Evolutionary conservation across 2,329 filamentous ascomycete species (phyloP), one percentile per base, ranked within the genome.

Genomic region (Fusarium virguliforme): DNA sequence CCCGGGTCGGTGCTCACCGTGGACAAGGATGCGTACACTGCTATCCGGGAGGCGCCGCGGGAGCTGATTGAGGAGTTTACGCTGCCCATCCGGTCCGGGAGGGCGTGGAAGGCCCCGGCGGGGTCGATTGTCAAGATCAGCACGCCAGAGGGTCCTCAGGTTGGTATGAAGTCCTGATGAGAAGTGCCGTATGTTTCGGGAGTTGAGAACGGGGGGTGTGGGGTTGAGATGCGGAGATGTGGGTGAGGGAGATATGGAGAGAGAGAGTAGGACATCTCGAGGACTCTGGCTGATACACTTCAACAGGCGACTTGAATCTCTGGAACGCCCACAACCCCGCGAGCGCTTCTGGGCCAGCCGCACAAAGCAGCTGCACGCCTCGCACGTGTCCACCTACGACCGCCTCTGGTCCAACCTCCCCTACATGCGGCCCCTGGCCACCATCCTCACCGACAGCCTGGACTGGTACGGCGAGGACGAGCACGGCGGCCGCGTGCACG

Each of bases 301-400:
- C 2, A 12, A 24, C 50, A 81, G 92, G 93, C 60, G 94, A 96
- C 75, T 83, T 96, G 18, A 97, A 97, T 79, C 87, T 96, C 74
- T 97, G 92, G 92, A 93, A 92, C 74, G 85, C 86, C 6, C 83
- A 90, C 69, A 94, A 96, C 79, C 91, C 0, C 88, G 92, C 13
- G 94, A 97, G 79, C 86, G 90, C 43, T 94, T 97, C 83, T 97
- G 93, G 94, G 93, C 94, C 1, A 85, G 89, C 1, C 88, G 94
- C 38, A 96, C 93, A 12, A 87, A 91, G 64, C 93, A 97, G 78
- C 86, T 97, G 18, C 92, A 97, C 74, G 88, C 90, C 13, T 90
- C 90, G 3, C 94, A 97, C 78, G 87, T 97, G 46, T 87, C 85
- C 0, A 89, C 89, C 0, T 86, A 90, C 56, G 92, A 96, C 81